phyloP scores from a whole-genome alignment of 441 rosid genomes.

The Erodium chrysanthum region DNA sequence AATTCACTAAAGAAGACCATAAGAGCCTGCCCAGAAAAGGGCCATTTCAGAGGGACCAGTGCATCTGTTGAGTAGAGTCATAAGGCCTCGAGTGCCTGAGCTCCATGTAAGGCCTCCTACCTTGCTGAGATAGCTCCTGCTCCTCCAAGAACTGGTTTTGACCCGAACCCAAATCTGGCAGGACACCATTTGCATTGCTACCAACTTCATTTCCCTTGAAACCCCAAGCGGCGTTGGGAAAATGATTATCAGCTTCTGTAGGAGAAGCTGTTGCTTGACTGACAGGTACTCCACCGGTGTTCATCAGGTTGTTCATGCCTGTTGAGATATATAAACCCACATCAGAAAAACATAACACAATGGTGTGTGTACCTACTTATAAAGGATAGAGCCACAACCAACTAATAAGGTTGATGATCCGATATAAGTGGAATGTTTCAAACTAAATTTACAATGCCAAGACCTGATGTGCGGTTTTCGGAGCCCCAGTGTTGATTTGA shows the following conservation, averaged over 20 bases:
- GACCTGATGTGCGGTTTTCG: conserved; percentile 20
- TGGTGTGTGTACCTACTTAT: no score
- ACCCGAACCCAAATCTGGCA: conserved; percentile 42
- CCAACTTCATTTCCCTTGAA: conserved; percentile 34
- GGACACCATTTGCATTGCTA: conserved; percentile 27
- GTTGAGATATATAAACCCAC: no score
- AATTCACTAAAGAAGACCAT: neutral
- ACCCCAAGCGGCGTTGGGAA: conserved; percentile 43
- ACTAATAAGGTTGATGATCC: no score
- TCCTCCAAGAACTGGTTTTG: conserved; percentile 41
- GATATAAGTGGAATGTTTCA: no score
- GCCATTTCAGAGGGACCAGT: conserved; percentile 50
- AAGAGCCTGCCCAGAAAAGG: neutral
- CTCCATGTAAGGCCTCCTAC: conserved; percentile 45
- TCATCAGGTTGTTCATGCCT: no score
- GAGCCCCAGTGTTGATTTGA: conserved; percentile 75
- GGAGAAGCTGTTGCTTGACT: no score
- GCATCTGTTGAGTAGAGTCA: conserved; percentile 42
- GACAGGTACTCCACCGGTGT: no score
- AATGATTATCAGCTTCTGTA: conserved; percentile 33
- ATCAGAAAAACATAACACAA: no score
- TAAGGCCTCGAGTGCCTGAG: conserved; percentile 46
- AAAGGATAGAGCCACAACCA: no score
- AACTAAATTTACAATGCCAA: no score
- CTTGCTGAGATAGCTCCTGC: conserved; percentile 42